Base-by-base conservation (phyloP, 192 early-diverging fungal genomes). In the Coemansia sp. region DNA sequence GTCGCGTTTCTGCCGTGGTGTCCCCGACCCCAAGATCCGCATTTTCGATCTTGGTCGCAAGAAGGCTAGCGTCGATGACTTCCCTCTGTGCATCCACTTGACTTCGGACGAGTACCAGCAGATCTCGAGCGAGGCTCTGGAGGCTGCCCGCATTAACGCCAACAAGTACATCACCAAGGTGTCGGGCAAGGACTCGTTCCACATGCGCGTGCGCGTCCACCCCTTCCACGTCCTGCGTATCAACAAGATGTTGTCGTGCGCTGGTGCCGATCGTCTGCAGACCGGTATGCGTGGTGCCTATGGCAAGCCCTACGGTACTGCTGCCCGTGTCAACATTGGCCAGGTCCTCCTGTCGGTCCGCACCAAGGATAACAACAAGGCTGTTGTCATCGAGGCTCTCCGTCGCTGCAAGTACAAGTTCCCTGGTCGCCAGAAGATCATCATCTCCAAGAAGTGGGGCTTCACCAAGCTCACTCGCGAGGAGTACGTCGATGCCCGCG, bases 211-310 rank as follows among this genome's bases (percentile, higher is more conserved):
- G 66, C 91, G 97, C 73, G 94, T 99, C 64, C 97, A 98, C 83
- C 97, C 95, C 28, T 98, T 92, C 92, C 97, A 99, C 84, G 97
- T 99, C 26, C 85, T 94, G 71, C 94, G 97, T 66, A 99, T 99
- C 92, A 98, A 99, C 91, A 99, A 99, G 88, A 99, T 99, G 97
- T 88, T 97, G 84, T 96, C 94, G 62, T 99, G 96, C 83, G 97
- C 97, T 68, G 97, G 97, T 86, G 95, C 97, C 69, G 95, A 98
- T 95, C 84, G 92, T 85, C 89, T 99, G 66, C 97, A 99, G 86
- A 91, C 90, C 72, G 97, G 95, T 88, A 99, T 99, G 95, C 92
- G 97, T 84, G 97, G 97, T 84, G 97, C 97, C 79, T 98, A 88
- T 73, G 97, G 95, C 66, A 99, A 99, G 86, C 95, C 97, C 77